Conservation (phyloP, 108 stramenopile species). For the Chaetoceros muelleri region DNA sequence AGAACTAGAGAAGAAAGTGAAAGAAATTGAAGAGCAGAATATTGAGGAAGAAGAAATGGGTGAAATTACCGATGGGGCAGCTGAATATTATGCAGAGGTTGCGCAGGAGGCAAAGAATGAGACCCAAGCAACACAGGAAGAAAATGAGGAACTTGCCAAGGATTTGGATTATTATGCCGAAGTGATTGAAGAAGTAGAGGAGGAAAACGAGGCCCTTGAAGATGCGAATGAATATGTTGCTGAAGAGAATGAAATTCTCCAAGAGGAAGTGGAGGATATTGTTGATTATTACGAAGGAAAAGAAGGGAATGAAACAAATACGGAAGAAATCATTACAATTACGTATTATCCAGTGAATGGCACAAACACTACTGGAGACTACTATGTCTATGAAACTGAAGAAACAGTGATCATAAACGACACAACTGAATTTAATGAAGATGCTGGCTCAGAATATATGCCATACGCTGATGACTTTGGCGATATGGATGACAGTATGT, state of each 20-base stretch:
- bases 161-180: slow-evolving; percentile 6
- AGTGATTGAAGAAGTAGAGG: slow-evolving; percentile 12
- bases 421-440: not conserved
- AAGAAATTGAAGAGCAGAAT: not conserved
- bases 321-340: not conserved
- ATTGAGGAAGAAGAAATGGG: not conserved
- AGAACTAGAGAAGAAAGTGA: slow-evolving; percentile 4
- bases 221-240: not conserved
- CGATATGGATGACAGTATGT: slow-evolving; percentile 5
- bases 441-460: not conserved
- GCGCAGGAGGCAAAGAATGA: not conserved
- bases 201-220: slow-evolving; percentile 1
- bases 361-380: not conserved
- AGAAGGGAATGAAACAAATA: not conserved
- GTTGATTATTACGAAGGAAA: not conserved
- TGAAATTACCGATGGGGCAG: not conserved
- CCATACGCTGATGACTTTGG: slow-evolving; percentile 1
- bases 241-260: slow-evolving; percentile 5
- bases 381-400: not conserved
- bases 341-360: not conserved
- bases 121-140: slow-evolving; percentile 2
- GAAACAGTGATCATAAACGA: not conserved
- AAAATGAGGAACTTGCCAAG: not conserved
- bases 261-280: slow-evolving; percentile 3
- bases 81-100: not conserved